Conservation (phyloP, 1,284 basidiomycete species). For the Psilocybe mexicana region DNA sequence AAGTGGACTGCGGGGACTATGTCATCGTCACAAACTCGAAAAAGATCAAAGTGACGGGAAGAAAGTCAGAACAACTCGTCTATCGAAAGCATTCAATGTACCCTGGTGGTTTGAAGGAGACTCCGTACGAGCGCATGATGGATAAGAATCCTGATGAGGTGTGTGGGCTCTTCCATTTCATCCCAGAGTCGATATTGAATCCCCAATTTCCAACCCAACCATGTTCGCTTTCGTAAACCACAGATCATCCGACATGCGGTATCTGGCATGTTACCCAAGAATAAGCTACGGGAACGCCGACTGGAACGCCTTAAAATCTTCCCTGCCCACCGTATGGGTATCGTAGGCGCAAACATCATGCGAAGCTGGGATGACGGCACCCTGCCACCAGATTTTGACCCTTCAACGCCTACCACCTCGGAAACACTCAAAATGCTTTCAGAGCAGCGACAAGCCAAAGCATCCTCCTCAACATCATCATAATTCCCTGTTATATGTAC, state of each 20-base stretch:
- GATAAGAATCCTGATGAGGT: constrained; percentile 90
- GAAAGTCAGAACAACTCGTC: constrained; percentile 85
- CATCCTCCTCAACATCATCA: not conserved
- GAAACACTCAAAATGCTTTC: constrained; percentile 33
- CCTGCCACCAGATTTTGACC: constrained; percentile 50
- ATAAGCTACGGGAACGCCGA: constrained; percentile 85
- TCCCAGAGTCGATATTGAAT: not conserved
- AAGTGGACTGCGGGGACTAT: constrained; percentile 96
- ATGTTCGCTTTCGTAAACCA: not conserved
- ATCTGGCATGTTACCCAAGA: constrained; percentile 96
- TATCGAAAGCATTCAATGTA: constrained; percentile 93
- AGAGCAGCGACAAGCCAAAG: constrained; percentile 17
- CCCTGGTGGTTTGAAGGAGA: constrained; percentile 92
- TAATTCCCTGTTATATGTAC: not conserved
- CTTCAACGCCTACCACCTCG: constrained; percentile 39
- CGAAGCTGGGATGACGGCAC: constrained; percentile 79
- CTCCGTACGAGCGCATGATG: constrained; percentile 82
- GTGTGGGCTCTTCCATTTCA: constrained; percentile 31
- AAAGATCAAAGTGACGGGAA: constrained; percentile 86
- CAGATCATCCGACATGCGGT: constrained; percentile 95
- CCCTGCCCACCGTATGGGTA: constrained; percentile 71
- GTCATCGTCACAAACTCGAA: constrained; percentile 93
- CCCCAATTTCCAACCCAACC: not conserved
- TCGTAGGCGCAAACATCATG: constrained; percentile 66
- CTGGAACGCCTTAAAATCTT: constrained; percentile 87